Percentiles rank a stretch among this genome's conserved stretches.
phyloP scores from a whole-genome alignment of 768 basidiomycete genomes.

The Suillus paluster region DNA sequence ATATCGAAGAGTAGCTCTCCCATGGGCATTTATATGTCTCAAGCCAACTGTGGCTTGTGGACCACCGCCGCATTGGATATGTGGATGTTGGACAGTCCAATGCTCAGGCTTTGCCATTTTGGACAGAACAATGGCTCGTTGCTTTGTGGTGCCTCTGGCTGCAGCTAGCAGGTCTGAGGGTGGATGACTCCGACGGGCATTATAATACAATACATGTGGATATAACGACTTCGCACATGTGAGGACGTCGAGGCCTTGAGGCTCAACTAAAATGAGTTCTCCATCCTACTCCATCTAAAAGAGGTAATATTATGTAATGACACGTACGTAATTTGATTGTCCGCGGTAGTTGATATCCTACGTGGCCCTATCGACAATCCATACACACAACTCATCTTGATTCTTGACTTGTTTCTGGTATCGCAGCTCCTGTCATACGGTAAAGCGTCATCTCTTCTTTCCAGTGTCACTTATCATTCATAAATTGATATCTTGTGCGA shows the following conservation, averaged over 20 bases:
- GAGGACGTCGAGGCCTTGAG: not conserved
- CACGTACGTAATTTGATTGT: not conserved
- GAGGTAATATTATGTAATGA: not conserved
- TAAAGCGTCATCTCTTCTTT: not conserved
- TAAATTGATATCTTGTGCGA: not conserved
- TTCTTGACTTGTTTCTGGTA: not conserved
- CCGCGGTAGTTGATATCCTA: not conserved
- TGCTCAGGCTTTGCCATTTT: not conserved
- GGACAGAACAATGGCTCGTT: not conserved
- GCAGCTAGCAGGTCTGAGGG: not conserved
- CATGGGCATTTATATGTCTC: not conserved
- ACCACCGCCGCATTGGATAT: not conserved
- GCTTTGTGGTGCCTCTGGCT: not conserved
- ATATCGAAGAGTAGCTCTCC: not conserved
- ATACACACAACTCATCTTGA: not conserved
- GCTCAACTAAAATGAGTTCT: not conserved
- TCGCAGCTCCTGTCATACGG: not conserved
- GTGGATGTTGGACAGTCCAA: not conserved
- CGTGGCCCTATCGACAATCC: not conserved
- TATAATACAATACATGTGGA: not conserved
- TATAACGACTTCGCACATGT: not conserved
- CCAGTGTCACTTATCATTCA: not conserved
- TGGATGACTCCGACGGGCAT: not conserved
- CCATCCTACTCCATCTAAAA: not conserved
- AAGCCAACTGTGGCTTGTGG: constrained; percentile 1